Conservation (phyloP, 139 green algal genomes). For the Tetraselmis striata region DNA sequence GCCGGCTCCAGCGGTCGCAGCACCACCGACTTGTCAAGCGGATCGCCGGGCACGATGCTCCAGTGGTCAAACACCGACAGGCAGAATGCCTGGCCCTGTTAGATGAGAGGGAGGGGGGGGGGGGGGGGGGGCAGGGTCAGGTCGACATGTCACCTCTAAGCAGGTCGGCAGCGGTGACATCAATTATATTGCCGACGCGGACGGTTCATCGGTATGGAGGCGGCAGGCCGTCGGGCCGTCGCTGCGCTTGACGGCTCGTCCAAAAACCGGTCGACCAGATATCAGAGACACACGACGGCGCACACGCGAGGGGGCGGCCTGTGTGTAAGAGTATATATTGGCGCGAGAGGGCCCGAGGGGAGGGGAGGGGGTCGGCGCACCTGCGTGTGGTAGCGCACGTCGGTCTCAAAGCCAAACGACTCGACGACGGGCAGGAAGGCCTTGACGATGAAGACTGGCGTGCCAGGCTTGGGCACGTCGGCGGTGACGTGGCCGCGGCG, state of each 20-base stretch:
- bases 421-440: slow-evolving; percentile 94
- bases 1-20: slow-evolving; percentile 91
- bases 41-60: slow-evolving; percentile 86
- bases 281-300: too few species aligned
- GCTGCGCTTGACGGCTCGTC: too few species aligned
- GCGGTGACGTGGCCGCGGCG: slow-evolving; percentile 87
- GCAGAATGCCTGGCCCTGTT: slow-evolving; percentile 92
- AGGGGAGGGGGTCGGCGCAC: too few species aligned
- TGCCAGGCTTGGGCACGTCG: slow-evolving; percentile 47
- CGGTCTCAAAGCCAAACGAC: slow-evolving; percentile 97
- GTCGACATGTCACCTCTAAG: not conserved
- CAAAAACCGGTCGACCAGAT: too few species aligned
- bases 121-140: not conserved
- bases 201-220: too few species aligned
- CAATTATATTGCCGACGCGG: too few species aligned
- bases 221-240: too few species aligned
- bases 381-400: slow-evolving; percentile 96
- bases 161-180: not conserved
- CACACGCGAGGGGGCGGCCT: too few species aligned
- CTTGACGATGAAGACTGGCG: slow-evolving; percentile 54
- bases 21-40: slow-evolving; percentile 78
- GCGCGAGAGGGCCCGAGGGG: too few species aligned
- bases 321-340: too few species aligned
- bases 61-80: slow-evolving; percentile 94
- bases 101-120: too few species aligned